phyloP scores from a whole-genome alignment of 805 yeast species.

The Sugiyamaella qingdaonensis region DNA sequence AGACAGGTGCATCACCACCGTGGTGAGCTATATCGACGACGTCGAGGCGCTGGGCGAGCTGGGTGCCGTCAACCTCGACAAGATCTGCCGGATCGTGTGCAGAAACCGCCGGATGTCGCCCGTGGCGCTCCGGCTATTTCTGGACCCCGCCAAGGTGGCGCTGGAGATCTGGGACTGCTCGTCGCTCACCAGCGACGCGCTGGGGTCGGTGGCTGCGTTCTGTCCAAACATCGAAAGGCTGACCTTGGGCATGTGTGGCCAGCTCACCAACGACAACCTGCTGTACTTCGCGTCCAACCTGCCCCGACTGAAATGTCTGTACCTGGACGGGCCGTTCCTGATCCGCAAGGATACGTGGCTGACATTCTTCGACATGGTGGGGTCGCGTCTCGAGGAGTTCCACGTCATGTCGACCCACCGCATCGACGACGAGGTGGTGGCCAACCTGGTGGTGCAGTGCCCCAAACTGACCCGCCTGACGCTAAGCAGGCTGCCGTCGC shows the following conservation, averaged over 20 bases:
- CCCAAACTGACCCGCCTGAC: constrained; percentile 51
- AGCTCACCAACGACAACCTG: constrained; percentile 72
- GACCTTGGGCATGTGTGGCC: constrained; percentile 89
- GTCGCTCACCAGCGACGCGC: constrained; percentile 59
- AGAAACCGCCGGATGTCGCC: constrained; percentile 77
- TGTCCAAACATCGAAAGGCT: constrained; percentile 69
- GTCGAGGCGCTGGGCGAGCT: constrained; percentile 86
- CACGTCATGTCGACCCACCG: constrained; percentile 80
- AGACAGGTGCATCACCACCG: constrained; percentile 68
- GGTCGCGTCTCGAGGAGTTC: constrained; percentile 51
- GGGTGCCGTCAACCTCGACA: constrained; percentile 65
- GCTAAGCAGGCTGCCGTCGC: constrained; percentile 68
- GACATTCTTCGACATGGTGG: constrained; percentile 57
- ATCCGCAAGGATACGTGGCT: constrained; percentile 77
- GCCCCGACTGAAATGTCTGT: constrained; percentile 47
- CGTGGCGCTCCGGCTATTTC: constrained; percentile 66
- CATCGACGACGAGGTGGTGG: constrained; percentile 62
- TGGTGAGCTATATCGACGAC: constrained; percentile 62
- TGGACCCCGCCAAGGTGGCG: constrained; percentile 51
- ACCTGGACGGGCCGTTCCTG: constrained; percentile 87
- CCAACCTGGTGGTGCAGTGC: constrained; percentile 57
- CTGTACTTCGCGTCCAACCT: constrained; percentile 59
- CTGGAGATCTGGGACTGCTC: constrained; percentile 94
- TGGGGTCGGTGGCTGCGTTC: constrained; percentile 65
- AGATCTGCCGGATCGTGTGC: constrained; percentile 71